Conservation (phyloP, 768 basidiomycete species). For the Termitomyces sp. region DNA sequence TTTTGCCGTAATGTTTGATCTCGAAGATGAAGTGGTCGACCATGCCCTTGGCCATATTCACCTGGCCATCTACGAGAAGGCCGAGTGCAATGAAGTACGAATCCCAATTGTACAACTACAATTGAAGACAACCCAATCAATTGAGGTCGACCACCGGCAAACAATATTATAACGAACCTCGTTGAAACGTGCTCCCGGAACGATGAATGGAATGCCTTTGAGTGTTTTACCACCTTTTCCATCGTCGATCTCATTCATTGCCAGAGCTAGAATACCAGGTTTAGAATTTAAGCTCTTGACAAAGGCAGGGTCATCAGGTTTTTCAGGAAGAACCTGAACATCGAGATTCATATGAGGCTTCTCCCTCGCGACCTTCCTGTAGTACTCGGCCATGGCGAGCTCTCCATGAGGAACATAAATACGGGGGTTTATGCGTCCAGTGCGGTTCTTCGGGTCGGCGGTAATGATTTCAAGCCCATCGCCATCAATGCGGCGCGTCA, state of each 20-base stretch:
- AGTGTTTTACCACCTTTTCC: constrained; percentile 71
- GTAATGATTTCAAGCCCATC: constrained; percentile 97
- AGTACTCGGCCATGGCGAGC: constrained; percentile 93
- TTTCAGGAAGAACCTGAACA: constrained; percentile 83
- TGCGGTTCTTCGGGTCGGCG: constrained; percentile 96
- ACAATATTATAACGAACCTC: constrained; percentile 48
- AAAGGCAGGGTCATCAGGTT: constrained; percentile 81
- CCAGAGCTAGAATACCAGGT: constrained; percentile 90
- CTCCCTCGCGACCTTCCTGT: constrained; percentile 80
- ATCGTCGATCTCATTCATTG: constrained; percentile 90
- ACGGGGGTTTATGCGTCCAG: constrained; percentile 81
- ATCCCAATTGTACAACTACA: constrained; percentile 90
- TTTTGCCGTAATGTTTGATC: constrained; percentile 96
- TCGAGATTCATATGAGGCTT: constrained; percentile 94
- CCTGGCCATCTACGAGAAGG: constrained; percentile 89
- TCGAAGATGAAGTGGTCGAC: constrained; percentile 99
- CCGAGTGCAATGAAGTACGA: constrained; percentile 94
- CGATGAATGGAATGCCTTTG: constrained; percentile 95
- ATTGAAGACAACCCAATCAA: not conserved
- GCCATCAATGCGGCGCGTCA: constrained; percentile 95
- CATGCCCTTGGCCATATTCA: constrained; percentile 94
- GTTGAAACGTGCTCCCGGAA: constrained; percentile 92
- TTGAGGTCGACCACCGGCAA: constrained; percentile 5
- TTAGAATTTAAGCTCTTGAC: constrained; percentile 93
- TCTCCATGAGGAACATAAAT: constrained; percentile 95